These are phyloP conservation scores for Polygonum maritimum DNA, from an alignment of 148 eudicot genomes.

Conservation along the genomic window DNA sequence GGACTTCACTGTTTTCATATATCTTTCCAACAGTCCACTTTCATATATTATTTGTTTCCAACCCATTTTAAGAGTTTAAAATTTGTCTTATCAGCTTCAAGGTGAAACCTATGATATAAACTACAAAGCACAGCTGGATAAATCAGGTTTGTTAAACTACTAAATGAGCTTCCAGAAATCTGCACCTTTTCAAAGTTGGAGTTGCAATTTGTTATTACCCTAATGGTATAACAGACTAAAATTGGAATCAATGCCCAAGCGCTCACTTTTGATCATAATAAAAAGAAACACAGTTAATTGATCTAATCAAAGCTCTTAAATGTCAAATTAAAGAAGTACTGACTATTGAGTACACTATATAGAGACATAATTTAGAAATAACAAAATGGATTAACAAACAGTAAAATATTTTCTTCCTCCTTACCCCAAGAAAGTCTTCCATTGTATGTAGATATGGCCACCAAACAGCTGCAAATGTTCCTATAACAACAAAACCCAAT, in stretches of 20 bases:
- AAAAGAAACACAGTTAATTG: background rate
- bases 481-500: conserved; percentile 64
- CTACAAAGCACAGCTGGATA: background rate
- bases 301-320: background rate
- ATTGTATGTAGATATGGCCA: conserved; percentile 78
- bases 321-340: background rate
- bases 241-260: background rate
- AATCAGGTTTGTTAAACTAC: background rate
- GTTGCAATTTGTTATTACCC: background rate
- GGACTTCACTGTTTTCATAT: background rate
- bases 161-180: background rate
- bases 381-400: conserved; percentile 2
- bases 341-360: background rate
- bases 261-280: background rate
- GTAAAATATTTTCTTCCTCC: conserved; percentile 12
- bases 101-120: background rate
- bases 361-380: background rate
- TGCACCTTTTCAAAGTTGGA: background rate
- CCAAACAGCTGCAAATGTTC: conserved; percentile 76
- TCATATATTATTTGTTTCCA: background rate
- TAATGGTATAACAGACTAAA: background rate
- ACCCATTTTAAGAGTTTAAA: background rate
- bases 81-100: background rate
- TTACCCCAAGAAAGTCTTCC: conserved; percentile 60
- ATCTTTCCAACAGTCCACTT: background rate